phyloP scores from a whole-genome alignment of 768 basidiomycete genomes.

The Kwoniella sp. region DNA sequence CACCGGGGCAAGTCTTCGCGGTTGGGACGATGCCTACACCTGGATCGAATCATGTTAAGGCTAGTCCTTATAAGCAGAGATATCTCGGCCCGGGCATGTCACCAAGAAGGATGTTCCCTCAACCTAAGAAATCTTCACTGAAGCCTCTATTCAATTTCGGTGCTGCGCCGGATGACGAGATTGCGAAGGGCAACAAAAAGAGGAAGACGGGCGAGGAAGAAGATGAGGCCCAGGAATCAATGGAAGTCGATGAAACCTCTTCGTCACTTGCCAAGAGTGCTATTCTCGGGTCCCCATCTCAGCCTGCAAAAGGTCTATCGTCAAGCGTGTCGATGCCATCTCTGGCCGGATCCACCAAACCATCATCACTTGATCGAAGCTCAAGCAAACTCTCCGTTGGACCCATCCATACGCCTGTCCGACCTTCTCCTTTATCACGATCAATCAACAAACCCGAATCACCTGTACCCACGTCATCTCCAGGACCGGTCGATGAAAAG shows the following conservation, averaged over 20 bases:
- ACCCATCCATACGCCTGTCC: conserved; percentile 15
- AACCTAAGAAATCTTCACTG: conserved; percentile 20
- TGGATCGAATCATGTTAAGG: not conserved
- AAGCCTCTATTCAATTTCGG: conserved; percentile 31
- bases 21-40: conserved; percentile 8
- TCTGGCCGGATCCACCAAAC: not conserved
- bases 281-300: not conserved
- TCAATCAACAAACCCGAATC: not conserved
- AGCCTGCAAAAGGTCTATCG: conserved; percentile 6
- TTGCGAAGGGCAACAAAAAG: conserved; percentile 10
- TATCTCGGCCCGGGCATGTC: conserved; percentile 40
- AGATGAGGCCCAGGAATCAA: not conserved
- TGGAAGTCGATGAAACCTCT: conserved; percentile 9
- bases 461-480: not conserved
- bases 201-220: conserved; percentile 12
- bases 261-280: not conserved
- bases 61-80: conserved; percentile 18
- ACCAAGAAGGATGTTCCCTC: conserved; percentile 28
- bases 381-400: conserved; percentile 1
- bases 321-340: conserved; percentile 25
- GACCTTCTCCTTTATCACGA: conserved; percentile 26
- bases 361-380: conserved; percentile 1
- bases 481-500: not conserved
- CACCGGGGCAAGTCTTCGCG: conserved; percentile 20
- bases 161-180: conserved; percentile 7